Evolutionary conservation across 2,329 filamentous ascomycete genomes (phyloP).

Genomic region (Sporothrix pallida): DNA sequence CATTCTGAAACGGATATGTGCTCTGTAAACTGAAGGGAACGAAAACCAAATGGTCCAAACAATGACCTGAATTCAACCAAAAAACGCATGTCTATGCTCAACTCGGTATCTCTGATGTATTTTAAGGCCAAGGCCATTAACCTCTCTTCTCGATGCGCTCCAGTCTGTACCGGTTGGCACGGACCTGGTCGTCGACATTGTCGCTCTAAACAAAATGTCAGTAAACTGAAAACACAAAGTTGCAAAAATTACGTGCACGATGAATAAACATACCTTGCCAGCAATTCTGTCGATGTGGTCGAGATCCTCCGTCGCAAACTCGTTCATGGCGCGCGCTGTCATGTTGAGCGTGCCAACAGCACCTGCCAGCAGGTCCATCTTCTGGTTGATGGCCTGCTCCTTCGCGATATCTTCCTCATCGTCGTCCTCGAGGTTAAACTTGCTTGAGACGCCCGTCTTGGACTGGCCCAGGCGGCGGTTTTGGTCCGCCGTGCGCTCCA

Average conservation of each 20-base stretch:
- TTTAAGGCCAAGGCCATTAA: not conserved
- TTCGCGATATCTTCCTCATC: constrained; percentile 39
- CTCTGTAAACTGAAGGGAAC: not conserved
- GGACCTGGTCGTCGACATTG: constrained; percentile 79
- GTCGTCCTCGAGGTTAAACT: constrained; percentile 39
- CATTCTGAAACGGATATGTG: constrained; percentile 24
- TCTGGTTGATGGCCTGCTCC: constrained; percentile 60
- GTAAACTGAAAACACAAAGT: not conserved
- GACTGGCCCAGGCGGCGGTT: constrained; percentile 55
- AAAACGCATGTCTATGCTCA: not conserved
- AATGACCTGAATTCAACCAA: not conserved
- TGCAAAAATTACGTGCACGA: not conserved
- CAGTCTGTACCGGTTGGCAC: constrained; percentile 63
- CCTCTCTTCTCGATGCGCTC: constrained; percentile 36
- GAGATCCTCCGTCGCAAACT: constrained; percentile 73
- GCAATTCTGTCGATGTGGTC: constrained; percentile 74
- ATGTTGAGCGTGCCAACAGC: constrained; percentile 75
- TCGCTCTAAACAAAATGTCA: constrained; percentile 65
- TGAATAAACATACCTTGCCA: constrained; percentile 66
- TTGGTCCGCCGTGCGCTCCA: constrained; percentile 67
- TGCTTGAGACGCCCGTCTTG: constrained; percentile 42
- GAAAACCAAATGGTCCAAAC: not conserved
- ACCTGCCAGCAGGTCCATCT: constrained; percentile 68
- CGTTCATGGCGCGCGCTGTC: constrained; percentile 35
- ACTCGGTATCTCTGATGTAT: too few species aligned